A percentile compares a stretch with the other conserved stretches of the same genome.
Evolutionary conservation across 208 protist genomes (phyloP).

Genomic region (Borovskyia barvae): DNA sequence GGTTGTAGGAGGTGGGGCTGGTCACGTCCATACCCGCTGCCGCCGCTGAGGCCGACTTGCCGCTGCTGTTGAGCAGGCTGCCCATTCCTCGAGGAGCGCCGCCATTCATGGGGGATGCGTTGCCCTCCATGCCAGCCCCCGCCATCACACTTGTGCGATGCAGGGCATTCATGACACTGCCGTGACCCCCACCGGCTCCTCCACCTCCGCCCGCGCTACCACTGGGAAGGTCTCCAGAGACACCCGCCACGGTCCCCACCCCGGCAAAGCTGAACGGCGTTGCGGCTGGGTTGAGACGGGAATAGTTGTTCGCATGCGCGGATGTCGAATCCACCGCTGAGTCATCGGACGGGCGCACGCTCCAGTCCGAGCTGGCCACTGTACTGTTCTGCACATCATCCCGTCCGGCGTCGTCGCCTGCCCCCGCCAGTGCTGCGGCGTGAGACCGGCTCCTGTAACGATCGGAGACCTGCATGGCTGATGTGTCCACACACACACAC

Average conservation of each 20-base stretch:
- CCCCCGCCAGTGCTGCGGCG: neutral
- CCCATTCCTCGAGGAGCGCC: slow-evolving; percentile 2
- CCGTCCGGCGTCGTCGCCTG: slow-evolving; percentile 15
- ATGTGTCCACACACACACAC: neutral
- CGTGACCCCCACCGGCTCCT: neutral
- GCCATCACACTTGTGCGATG: slow-evolving; percentile 8
- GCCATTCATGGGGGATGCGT: slow-evolving; percentile 1
- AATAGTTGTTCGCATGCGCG: slow-evolving; percentile 14
- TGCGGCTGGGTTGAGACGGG: slow-evolving; percentile 28
- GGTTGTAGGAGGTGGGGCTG: slow-evolving; percentile 16
- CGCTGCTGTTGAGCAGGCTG: slow-evolving; percentile 2
- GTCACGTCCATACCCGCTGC: slow-evolving; percentile 5
- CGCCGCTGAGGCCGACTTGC: neutral
- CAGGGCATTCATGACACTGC: neutral
- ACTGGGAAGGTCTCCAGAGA: neutral
- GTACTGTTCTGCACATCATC: slow-evolving; percentile 27
- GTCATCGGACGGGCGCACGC: slow-evolving; percentile 29
- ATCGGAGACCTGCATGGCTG: slow-evolving; percentile 10
- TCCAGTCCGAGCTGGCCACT: slow-evolving; percentile 28
- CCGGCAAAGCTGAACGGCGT: slow-evolving; percentile 28
- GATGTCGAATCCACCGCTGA: neutral
- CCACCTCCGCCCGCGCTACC: neutral
- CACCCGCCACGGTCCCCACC: slow-evolving; percentile 2
- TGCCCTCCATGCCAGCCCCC: slow-evolving; percentile 4
- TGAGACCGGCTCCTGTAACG: slow-evolving; percentile 19